phyloP scores from a whole-genome alignment of 1,284 basidiomycete genomes.

The Coniferiporia sulphurascens region DNA sequence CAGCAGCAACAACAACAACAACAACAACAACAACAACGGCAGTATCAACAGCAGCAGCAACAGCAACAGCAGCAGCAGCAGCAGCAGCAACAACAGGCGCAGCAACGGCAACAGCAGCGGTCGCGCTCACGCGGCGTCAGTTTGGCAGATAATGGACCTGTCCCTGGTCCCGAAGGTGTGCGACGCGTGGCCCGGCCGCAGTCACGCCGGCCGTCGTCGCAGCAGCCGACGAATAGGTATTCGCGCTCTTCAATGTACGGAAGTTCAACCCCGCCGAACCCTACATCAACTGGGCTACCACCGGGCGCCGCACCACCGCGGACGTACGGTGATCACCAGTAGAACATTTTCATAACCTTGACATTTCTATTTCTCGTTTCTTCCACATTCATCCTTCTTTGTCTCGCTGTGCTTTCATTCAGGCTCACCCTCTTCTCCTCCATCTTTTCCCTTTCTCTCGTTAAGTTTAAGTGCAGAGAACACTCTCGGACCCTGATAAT shows the following conservation, averaged over 20 bases:
- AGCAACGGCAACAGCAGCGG: constrained; percentile 20
- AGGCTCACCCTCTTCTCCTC: neutral
- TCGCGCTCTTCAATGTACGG: constrained; percentile 47
- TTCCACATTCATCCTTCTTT: constrained; percentile 3
- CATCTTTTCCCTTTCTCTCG: neutral
- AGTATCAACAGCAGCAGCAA: constrained; percentile 14
- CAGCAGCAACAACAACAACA: constrained; percentile 16
- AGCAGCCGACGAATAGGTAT: constrained; percentile 63
- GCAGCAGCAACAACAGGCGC: constrained; percentile 25
- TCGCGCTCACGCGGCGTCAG: constrained; percentile 55
- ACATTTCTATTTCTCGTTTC: neutral
- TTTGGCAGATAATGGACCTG: constrained; percentile 74
- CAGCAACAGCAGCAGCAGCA: constrained; percentile 19
- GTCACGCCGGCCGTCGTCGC: constrained; percentile 49
- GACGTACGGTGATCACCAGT: constrained; percentile 11
- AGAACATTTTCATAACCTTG: neutral
- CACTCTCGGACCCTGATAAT: constrained; percentile 5
- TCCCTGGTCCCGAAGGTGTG: constrained; percentile 70
- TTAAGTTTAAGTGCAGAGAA: constrained; percentile 12
- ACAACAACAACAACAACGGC: constrained; percentile 23
- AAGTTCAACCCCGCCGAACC: constrained; percentile 23
- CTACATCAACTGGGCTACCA: constrained; percentile 42
- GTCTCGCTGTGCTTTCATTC: neutral
- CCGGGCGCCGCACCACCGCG: constrained; percentile 69
- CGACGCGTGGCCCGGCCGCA: constrained; percentile 60